These are phyloP conservation scores for Thecaphora frezii DNA, from an alignment of 1,284 basidiomycete genomes.

Conservation along the genomic window DNA sequence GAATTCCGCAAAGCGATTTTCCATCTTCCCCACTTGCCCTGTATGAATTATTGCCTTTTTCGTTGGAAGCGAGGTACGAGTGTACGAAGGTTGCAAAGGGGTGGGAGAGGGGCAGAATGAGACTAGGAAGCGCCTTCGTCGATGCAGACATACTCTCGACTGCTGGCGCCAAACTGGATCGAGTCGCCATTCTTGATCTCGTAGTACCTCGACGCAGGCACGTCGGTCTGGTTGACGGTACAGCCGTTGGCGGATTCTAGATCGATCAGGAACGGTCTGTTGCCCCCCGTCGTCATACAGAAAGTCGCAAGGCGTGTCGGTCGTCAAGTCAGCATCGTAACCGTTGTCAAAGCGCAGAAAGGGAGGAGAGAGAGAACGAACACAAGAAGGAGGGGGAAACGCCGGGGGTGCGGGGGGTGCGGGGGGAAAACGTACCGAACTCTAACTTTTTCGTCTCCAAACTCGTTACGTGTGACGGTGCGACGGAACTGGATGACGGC, in stretches of 20 bases:
- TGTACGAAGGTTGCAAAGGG: too few species aligned
- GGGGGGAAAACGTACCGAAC: constrained; percentile 49
- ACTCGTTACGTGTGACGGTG: constrained; percentile 82
- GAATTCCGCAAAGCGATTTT: too few species aligned
- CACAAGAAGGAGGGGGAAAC: background rate
- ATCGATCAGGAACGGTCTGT: constrained; percentile 71
- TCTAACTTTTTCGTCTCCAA: constrained; percentile 70
- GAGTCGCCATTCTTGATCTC: constrained; percentile 80
- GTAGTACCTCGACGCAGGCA: constrained; percentile 85
- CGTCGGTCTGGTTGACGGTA: constrained; percentile 79
- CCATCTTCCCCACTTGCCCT: too few species aligned
- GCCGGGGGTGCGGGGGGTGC: background rate
- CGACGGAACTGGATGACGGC: constrained; percentile 92
- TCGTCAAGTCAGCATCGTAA: constrained; percentile 4
- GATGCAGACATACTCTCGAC: constrained; percentile 50
- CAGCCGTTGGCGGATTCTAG: constrained; percentile 96
- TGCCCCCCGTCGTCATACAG: background rate
- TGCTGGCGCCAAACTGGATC: constrained; percentile 49
- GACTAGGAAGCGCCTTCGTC: constrained; percentile 33
- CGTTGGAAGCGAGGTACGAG: too few species aligned
- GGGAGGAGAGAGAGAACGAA: constrained; percentile 1
- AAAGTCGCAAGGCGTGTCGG: constrained; percentile 5
- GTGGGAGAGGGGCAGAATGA: too few species aligned
- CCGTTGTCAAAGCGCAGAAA: constrained; percentile 6
- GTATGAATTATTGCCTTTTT: too few species aligned